Conservation (phyloP, 2,329 filamentous ascomycete species). For the Curvularia hawaiiensis region DNA sequence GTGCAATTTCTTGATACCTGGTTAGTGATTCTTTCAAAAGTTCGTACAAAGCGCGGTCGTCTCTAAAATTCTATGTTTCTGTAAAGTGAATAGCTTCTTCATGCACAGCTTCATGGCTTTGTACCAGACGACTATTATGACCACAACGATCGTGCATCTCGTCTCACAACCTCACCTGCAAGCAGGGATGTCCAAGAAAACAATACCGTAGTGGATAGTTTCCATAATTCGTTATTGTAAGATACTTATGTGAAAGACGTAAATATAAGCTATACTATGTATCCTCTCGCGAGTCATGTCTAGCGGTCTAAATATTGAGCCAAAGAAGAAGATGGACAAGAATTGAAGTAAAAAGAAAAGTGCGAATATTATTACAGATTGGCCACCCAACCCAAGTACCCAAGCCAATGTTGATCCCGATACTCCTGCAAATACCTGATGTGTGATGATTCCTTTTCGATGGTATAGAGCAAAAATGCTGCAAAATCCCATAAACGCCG, state of each 20-base stretch:
- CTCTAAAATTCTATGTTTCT: neutral
- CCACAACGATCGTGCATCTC: neutral
- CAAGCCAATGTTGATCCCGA: conserved; percentile 3
- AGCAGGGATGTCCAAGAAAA: neutral
- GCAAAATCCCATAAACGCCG: conserved; percentile 16
- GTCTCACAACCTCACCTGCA: neutral
- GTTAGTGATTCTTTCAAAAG: neutral
- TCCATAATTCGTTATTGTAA: neutral
- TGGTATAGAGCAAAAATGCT: conserved; percentile 25
- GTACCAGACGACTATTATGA: neutral
- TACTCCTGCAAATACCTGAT: conserved; percentile 6
- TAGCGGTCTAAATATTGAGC: conserved; percentile 3
- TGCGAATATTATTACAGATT: conserved; percentile 14
- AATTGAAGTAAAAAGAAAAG: neutral
- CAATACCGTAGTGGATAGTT: neutral
- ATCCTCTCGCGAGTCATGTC: conserved; percentile 9
- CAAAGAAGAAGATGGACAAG: neutral
- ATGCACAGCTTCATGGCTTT: neutral
- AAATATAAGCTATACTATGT: conserved; percentile 2
- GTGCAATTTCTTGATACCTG: no score
- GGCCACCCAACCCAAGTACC: neutral
- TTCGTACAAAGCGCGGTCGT: neutral
- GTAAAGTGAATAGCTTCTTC: neutral
- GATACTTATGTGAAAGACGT: neutral
- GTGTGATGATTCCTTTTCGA: conserved; percentile 4